Evolutionary conservation across 345 rosid genomes (phyloP), one percentile per base, ranked within the genome.

Genomic region (Salix caprea): DNA sequence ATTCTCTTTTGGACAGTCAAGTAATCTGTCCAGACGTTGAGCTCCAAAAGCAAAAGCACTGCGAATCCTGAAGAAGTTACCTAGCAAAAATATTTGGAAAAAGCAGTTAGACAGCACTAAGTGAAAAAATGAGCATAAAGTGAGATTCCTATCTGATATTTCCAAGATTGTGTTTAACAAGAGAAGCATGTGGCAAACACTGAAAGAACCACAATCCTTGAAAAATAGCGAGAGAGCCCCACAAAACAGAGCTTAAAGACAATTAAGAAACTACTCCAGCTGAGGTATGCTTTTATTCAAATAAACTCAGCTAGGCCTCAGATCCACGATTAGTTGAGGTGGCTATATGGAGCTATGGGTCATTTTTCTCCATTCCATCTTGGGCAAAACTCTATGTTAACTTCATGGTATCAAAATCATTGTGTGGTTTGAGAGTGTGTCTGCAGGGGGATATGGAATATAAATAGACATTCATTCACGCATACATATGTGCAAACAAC

Each of bases 1-100:
- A 56, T 79, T 32, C 48, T 76, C 83, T 76, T 54, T 65, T 36
- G 80, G 78, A 39, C 78, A 83, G 46, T 79, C 61, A 52, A 83
- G 78, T 64, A 83, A 65, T 39, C 78, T 64, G 21, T 78, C 78
- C 36, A 76, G 71, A 30, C 46, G 61, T 37, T 37, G 61, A 72
- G 67, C 67, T 28, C 75, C 75, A 60, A 54, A 72, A 2, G 50
- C 44, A 58, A 72, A 56, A 30, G 75, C 75, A 72, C 75, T 72
- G 19, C 75, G 66, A 32, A 72, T 72, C 34, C 67, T 36, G 39
- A 26, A 72, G 52, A 56, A 72, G 65, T 72, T 72, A 72, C 75
- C 75, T 72, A 65, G 39, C 56, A 58, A 71, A 71, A 18, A 16
- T 15, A 58, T n/a, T 23, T 9, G 28, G 62, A 58, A 23, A 9